Base-by-base conservation (phyloP, 176 grass and related monocot genomes). In the Luzula sylvatica region DNA sequence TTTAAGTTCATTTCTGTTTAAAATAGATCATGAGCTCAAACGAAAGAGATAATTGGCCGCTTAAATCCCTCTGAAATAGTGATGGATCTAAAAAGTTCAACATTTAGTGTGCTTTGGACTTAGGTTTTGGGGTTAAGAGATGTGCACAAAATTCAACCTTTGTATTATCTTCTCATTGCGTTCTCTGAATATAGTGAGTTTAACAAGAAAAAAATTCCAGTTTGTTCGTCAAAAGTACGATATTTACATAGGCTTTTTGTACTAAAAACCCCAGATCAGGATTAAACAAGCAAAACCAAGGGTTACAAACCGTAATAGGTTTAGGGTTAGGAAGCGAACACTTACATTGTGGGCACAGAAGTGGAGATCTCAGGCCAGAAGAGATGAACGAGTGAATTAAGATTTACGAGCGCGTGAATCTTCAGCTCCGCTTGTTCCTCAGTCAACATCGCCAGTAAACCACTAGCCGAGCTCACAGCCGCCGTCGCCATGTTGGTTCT, bases 291-390 rank as follows among this genome's bases (percentile, higher is more conserved):
- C 41, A 21, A 4, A 35, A 35, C 30, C 2, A 45, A 47, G 21
- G 5, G 20, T 29, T 18, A 22, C 21, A 18, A 0, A n/a, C 44
- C 26, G 15, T 19, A 39, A 20, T 70, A 58, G 21, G 52, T 23
- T 70, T 48, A 46, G 57, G 14, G 16, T 32, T 45, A 44, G 48
- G 32, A 38, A 18, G 0, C 1, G 14, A 6, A 27, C n/a, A 8
- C 93, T 87, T 74, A 92, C 93, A 99, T 92, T 47, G 74, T 68
- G 20, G 86, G 93, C 8, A 99, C 82, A 69, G 78, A 83, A 65
- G 93, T 92, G 75, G 93, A 98, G 82, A 99, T 99, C 86, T 99
- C 93, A n/a, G 82, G 82, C 81, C 87, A 99, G 75, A 87, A 87
- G 78, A 90, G 93, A 60, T 86, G 93, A 55, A 92, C 93, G 44